Conservation (phyloP, 768 basidiomycete species). For the Collybiopsis luxurians region DNA sequence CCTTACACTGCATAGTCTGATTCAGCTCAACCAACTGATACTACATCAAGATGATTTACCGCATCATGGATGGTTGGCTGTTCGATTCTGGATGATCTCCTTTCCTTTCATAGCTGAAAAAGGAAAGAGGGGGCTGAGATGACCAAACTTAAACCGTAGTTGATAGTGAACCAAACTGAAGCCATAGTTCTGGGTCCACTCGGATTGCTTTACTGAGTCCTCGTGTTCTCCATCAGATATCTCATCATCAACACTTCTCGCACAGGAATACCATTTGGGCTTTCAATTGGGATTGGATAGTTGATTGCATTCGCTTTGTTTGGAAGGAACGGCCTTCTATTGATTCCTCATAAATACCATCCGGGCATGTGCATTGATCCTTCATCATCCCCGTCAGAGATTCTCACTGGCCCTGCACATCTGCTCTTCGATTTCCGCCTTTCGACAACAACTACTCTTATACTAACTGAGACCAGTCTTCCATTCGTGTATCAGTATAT, state of each 20-base stretch:
- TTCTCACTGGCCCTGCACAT: neutral
- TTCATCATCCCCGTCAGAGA: conserved; percentile 9
- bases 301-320: conserved; percentile 7
- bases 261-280: conserved; percentile 8
- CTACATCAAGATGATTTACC: conserved; percentile 4
- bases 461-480: neutral
- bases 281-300: conserved; percentile 4
- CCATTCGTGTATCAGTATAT: neutral
- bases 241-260: conserved; percentile 9
- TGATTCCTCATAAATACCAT: conserved; percentile 9
- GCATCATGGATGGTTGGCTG: neutral
- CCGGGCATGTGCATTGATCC: conserved; percentile 5
- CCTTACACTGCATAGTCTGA: neutral
- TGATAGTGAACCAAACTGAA: neutral
- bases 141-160: neutral
- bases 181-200: conserved; percentile 3
- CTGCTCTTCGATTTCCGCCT: neutral
- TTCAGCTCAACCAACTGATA: neutral
- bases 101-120: neutral
- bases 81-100: neutral
- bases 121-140: neutral
- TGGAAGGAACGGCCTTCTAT: conserved; percentile 5
- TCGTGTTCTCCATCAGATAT: conserved; percentile 8
- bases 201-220: neutral
- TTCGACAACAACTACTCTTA: neutral